Evolutionary conservation across 306 rosid genomes (phyloP).

Genomic region (Lupinus albus): DNA sequence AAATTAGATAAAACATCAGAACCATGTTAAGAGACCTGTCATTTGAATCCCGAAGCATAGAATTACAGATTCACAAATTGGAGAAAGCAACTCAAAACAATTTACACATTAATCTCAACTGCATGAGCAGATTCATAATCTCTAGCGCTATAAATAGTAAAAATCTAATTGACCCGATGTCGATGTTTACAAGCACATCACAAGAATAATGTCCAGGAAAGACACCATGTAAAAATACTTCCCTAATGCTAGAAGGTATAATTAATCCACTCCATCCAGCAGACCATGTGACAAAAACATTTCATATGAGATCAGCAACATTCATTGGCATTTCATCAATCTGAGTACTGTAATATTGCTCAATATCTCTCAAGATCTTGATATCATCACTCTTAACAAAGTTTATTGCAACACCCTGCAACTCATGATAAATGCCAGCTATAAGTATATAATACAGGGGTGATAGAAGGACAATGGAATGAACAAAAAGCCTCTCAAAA

Average conservation of each 20-base stretch:
- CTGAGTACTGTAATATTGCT: constrained; percentile 96
- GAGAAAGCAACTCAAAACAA: constrained; percentile 39
- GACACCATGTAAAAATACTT: constrained; percentile 37
- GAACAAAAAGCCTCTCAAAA: constrained; percentile 20
- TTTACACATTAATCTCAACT: constrained; percentile 45
- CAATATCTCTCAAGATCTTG: constrained; percentile 92
- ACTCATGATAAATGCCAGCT: constrained; percentile 16
- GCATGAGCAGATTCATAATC: no score
- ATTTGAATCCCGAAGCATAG: constrained; percentile 9
- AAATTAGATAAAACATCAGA: constrained; percentile 9
- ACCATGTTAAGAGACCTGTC: constrained; percentile 25
- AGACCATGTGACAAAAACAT: constrained; percentile 2
- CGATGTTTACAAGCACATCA: constrained; percentile 32
- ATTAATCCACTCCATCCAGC: constrained; percentile 45
- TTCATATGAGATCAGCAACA: constrained; percentile 86
- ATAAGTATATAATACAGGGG: background rate
- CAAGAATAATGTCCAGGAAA: constrained; percentile 17
- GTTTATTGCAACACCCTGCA: constrained; percentile 98
- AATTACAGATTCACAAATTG: constrained; percentile 39
- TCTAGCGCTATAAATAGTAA: background rate
- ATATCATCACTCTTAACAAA: constrained; percentile 96
- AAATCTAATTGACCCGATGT: constrained; percentile 32
- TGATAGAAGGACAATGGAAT: background rate
- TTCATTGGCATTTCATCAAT: constrained; percentile 99
- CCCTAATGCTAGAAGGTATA: constrained; percentile 13